These are phyloP conservation scores for Camellia sinensis DNA, from an alignment of 148 eudicot genomes.

Conservation along the genomic window DNA sequence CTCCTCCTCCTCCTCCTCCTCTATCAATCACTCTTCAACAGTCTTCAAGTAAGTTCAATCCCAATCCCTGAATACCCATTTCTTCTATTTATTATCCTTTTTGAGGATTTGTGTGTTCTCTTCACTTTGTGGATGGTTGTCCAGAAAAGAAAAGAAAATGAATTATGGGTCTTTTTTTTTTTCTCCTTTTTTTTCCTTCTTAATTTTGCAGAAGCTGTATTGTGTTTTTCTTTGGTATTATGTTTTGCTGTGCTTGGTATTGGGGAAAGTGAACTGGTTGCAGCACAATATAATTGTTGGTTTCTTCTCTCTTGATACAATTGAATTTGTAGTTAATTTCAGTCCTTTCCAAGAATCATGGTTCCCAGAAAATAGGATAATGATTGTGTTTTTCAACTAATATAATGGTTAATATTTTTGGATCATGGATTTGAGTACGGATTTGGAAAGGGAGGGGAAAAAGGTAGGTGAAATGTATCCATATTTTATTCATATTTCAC, in stretches of 20 bases:
- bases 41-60: slow-evolving; percentile 22
- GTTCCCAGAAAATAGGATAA: background rate
- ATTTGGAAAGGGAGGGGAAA: too few species aligned
- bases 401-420: background rate
- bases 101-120: background rate
- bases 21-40: slow-evolving; percentile 13
- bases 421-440: too few species aligned
- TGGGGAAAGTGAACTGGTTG: background rate
- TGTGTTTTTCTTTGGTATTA: background rate
- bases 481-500: too few species aligned
- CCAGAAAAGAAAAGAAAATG: background rate
- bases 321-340: background rate
- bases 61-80: background rate
- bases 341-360: background rate
- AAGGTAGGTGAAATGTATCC: too few species aligned
- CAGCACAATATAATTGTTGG: background rate
- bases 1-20: too few species aligned
- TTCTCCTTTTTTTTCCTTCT: background rate
- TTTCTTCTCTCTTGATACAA: background rate
- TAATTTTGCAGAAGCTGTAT: background rate
- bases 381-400: background rate
- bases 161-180: background rate
- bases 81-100: slow-evolving; percentile 10
- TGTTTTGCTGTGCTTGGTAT: background rate
- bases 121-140: background rate